phyloP scores from a whole-genome alignment of 805 yeast species.

The Barnettozyma pratensis region DNA sequence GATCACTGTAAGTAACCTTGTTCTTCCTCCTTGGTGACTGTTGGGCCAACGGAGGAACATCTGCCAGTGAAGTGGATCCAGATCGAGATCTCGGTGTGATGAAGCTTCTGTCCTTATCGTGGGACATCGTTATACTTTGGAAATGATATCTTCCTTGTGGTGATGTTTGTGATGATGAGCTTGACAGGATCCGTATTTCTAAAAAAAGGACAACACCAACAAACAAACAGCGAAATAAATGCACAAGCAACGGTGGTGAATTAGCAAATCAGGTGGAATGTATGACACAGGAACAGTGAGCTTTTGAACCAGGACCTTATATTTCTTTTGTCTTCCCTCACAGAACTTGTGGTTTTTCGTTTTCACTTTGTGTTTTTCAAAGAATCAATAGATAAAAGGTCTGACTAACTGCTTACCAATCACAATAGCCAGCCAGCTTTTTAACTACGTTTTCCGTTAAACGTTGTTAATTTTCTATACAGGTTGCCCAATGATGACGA shows the following conservation, averaged over 20 bases:
- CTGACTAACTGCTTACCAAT: too few species aligned
- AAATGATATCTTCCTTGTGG: not conserved
- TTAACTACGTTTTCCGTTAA: too few species aligned
- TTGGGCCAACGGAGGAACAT: slow-evolving; percentile 9
- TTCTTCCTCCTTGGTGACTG: slow-evolving; percentile 32
- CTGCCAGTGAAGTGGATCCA: slow-evolving; percentile 25
- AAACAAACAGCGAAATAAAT: too few species aligned
- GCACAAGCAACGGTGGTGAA: not conserved
- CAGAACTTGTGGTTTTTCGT: too few species aligned
- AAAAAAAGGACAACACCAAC: not conserved
- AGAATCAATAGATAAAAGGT: too few species aligned
- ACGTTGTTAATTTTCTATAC: too few species aligned
- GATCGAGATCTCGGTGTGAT: slow-evolving; percentile 27
- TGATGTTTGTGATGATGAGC: not conserved
- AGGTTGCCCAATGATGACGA: too few species aligned
- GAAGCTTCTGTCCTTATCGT: slow-evolving; percentile 17
- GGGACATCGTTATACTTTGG: slow-evolving; percentile 12
- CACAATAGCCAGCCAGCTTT: too few species aligned
- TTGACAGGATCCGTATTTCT: not conserved
- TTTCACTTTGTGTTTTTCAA: too few species aligned
- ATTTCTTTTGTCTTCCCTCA: too few species aligned
- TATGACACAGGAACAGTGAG: too few species aligned
- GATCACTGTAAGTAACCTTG: slow-evolving; percentile 62
- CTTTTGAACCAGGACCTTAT: too few species aligned
- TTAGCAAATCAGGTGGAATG: not conserved